These are phyloP conservation scores for Erysimum cheiri DNA, from an alignment of 441 rosid species.

Conservation along the genomic window DNA sequence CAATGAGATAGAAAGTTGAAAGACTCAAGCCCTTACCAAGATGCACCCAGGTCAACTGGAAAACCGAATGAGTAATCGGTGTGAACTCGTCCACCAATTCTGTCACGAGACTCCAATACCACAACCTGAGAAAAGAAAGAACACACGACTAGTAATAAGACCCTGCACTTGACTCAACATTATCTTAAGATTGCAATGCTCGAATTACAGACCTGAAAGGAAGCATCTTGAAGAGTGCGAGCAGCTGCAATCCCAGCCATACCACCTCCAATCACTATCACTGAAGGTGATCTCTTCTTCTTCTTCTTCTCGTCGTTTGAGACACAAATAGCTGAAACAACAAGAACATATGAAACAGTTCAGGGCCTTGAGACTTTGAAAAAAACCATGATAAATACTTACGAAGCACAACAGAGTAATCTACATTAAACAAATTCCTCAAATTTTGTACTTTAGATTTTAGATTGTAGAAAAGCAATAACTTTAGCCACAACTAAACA, in stretches of 20 bases:
- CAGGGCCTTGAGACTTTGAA: not conserved
- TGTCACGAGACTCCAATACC: slow-evolving; percentile 86
- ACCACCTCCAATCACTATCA: slow-evolving; percentile 88
- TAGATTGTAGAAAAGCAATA: too few relatives aligned
- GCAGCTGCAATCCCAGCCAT: slow-evolving; percentile 94
- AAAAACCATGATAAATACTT: too few relatives aligned
- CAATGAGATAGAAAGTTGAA: not conserved
- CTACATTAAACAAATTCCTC: too few relatives aligned
- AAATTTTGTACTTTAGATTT: too few relatives aligned
- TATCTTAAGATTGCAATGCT: not conserved
- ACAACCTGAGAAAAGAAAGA: slow-evolving; percentile 59
- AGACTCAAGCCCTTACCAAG: slow-evolving; percentile 60
- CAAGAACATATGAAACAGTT: slow-evolving; percentile 23
- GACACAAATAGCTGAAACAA: slow-evolving; percentile 54
- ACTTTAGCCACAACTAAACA: too few relatives aligned
- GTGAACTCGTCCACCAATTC: slow-evolving; percentile 89
- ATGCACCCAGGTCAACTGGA: slow-evolving; percentile 95
- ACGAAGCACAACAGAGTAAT: too few relatives aligned
- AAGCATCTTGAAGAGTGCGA: slow-evolving; percentile 86
- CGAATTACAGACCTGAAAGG: slow-evolving; percentile 64
- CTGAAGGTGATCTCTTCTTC: slow-evolving; percentile 70
- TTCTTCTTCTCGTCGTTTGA: slow-evolving; percentile 54
- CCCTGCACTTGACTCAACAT: not conserved
- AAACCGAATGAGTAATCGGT: slow-evolving; percentile 91
- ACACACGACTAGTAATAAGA: slow-evolving; percentile 3